phyloP scores from a whole-genome alignment of 2,329 filamentous ascomycete species.

The Nothomitra cinnamomea region DNA sequence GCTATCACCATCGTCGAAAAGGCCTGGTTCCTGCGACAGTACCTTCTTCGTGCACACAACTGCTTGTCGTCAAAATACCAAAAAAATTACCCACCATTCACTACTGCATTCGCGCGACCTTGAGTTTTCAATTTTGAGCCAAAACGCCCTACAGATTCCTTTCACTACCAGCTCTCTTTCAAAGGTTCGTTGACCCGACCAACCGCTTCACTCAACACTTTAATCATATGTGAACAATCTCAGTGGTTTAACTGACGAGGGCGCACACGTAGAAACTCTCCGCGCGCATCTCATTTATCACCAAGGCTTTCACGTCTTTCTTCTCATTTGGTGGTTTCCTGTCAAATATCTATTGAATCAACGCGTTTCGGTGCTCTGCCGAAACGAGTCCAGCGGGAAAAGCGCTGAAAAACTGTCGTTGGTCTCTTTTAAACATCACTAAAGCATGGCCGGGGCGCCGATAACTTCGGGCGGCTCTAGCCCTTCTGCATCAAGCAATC shows the following conservation, averaged over 20 bases:
- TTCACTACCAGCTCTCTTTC: neutral
- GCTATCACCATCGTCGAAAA: too few relatives aligned
- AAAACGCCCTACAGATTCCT: neutral
- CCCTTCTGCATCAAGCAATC: constrained; percentile 4
- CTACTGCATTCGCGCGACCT: neutral
- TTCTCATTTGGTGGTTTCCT: too few relatives aligned
- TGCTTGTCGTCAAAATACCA: too few relatives aligned
- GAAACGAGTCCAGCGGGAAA: neutral
- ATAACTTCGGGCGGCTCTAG: constrained; percentile 4
- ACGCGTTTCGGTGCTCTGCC: constrained; percentile 1
- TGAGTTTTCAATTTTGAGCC: neutral
- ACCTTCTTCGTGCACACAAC: too few relatives aligned
- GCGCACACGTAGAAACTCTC: neutral
- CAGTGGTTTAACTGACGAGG: neutral
- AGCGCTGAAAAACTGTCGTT: neutral
- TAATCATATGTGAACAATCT: neutral
- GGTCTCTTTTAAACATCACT: neutral
- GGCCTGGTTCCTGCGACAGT: too few relatives aligned
- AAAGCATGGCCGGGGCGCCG: constrained; percentile 4
- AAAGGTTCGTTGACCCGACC: neutral
- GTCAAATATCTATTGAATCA: too few relatives aligned
- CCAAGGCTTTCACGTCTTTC: too few relatives aligned
- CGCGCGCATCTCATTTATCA: neutral
- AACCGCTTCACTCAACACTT: neutral
- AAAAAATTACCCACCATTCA: neutral